Evolutionary conservation across 2,329 filamentous ascomycete genomes (phyloP), one percentile per base, ranked within the genome.

Genomic region (Ambrosiella beaveri): DNA sequence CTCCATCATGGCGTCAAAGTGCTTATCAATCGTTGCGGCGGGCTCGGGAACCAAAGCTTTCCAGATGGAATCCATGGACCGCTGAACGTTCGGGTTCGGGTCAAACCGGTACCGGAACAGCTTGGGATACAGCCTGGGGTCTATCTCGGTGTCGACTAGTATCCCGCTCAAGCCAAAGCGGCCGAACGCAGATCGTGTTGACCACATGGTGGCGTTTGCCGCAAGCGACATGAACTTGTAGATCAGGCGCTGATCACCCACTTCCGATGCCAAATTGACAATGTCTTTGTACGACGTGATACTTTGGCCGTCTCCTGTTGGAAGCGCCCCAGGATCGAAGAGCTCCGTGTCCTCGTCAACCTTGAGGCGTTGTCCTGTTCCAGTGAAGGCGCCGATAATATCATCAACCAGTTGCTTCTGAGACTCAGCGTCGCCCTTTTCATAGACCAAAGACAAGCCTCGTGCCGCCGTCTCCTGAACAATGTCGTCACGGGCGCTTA

Each of bases 181-280:
- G 2, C 93, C 93, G 70, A 98, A 97, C 0, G 93, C 93, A 0
- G 93, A 94, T 55, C 93, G 81, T n/a, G 89, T 95, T 1, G 89
- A 91, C 93, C 93, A 98, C 13, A 95, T 94, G 0, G 90, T 89
- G 53, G 95, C 94, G 65, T 96, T 95, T 1, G 89, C 88, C 2
- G 93, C 93, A 63, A 98, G 77, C 0, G 90, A 91, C 93, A 98
- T 98, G 71, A 98, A 97, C 61, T 90, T 88, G 73, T 98, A 98
- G 1, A 97, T 87, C n/a, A 98, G 75, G 64, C 86, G 90, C 60
- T 93, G 91, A 65, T 98, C 91, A 9, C 93, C 93, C 39, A 96
- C 90, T 71, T 98, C 93, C 49, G 91, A 88, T n/a, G 93, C 93
- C 53, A 98, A 75, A 64, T 90, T 93, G 69, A 98, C 86, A 63